Evolutionary conservation across 495 filamentous ascomycete genomes (phyloP).

Genomic region (Hypoxylon cercidicola): DNA sequence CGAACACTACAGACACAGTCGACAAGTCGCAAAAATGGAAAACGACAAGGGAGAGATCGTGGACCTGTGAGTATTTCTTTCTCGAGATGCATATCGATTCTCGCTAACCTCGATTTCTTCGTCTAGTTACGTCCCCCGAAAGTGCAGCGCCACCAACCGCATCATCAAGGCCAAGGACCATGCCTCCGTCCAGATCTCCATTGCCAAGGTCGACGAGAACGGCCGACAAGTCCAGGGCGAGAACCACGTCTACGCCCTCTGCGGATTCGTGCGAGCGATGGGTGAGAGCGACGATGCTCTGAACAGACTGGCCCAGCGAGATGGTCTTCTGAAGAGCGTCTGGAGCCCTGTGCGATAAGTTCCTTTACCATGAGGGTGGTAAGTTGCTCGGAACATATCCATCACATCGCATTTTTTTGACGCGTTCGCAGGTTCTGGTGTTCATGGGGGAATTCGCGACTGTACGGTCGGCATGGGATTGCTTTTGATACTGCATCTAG

Average conservation of each 20-base stretch:
- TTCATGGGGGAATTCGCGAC: constrained; percentile 45
- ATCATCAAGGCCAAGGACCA: constrained; percentile 99
- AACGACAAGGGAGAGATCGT: constrained; percentile 99
- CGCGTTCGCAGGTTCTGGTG: constrained; percentile 32
- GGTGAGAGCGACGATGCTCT: constrained; percentile 97
- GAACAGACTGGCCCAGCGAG: constrained; percentile 93
- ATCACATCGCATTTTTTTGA: constrained; percentile 21
- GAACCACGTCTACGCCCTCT: constrained; percentile 90
- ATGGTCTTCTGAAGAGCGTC: constrained; percentile 95
- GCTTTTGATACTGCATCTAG: constrained; percentile 49
- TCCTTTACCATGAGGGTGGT: constrained; percentile 42
- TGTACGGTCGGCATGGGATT: constrained; percentile 48
- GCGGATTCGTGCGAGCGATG: constrained; percentile 97
- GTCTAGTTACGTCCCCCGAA: constrained; percentile 95
- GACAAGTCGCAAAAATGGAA: constrained; percentile 77
- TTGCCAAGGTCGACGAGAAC: constrained; percentile 83
- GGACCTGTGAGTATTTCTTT: constrained; percentile 78
- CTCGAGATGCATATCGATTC: neutral
- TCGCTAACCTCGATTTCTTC: constrained; percentile 19
- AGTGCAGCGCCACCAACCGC: constrained; percentile 93
- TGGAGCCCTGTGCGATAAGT: constrained; percentile 86
- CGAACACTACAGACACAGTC: constrained; percentile 30
- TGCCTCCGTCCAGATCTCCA: constrained; percentile 88
- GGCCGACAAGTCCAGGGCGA: constrained; percentile 92
- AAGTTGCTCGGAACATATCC: constrained; percentile 15